phyloP scores from a whole-genome alignment of 306 rosid species.

The Sphenostylis stenocarpa region DNA sequence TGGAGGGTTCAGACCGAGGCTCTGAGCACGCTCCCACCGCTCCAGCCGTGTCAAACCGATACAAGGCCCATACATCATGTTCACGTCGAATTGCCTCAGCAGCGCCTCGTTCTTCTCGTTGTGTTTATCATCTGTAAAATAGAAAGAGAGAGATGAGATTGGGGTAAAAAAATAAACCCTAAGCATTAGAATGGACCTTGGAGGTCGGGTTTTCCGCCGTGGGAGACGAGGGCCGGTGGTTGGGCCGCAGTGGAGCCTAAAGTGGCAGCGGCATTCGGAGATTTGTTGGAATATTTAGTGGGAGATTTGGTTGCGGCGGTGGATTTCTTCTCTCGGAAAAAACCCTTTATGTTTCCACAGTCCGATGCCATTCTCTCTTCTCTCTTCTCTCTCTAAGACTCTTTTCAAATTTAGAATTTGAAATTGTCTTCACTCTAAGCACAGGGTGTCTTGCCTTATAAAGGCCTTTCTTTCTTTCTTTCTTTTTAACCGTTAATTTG shows the following conservation, averaged over 20 bases:
- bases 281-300: constrained; percentile 34
- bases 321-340: constrained; percentile 60
- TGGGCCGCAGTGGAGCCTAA: constrained; percentile 39
- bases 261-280: constrained; percentile 32
- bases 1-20: constrained; percentile 75
- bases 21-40: constrained; percentile 83
- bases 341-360: constrained; percentile 53
- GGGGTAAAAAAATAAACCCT: background rate
- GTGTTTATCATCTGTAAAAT: constrained; percentile 58
- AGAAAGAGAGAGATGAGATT: background rate
- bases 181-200: constrained; percentile 35
- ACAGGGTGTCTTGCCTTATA: no score
- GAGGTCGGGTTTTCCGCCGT: constrained; percentile 36
- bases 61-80: constrained; percentile 85
- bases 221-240: constrained; percentile 45
- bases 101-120: constrained; percentile 47
- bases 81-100: constrained; percentile 78
- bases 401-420: constrained; percentile 36
- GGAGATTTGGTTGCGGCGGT: background rate
- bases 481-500: no score
- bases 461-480: no score
- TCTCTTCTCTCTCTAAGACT: background rate
- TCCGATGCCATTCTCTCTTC: constrained; percentile 38
- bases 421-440: background rate
- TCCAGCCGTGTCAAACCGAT: constrained; percentile 64